Conservation (phyloP, 208 protist genomes). For the Leishmania aethiopica region DNA sequence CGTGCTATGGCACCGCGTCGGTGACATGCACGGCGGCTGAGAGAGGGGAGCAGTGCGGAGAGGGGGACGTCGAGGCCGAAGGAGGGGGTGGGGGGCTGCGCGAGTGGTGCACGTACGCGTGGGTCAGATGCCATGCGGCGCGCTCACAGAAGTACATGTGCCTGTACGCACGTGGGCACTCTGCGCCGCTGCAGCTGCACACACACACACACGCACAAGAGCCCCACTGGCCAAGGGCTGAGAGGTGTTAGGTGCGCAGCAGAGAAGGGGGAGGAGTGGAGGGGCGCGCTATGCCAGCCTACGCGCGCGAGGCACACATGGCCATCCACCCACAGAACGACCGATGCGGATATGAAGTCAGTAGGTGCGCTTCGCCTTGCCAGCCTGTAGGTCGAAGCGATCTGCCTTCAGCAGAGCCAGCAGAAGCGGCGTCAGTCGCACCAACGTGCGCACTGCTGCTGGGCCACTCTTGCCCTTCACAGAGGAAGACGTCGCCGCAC, state of each 20-base stretch:
- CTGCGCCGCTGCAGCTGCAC: too few relatives aligned
- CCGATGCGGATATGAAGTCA: background rate
- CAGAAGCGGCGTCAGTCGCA: conserved; percentile 14
- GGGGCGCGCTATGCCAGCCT: background rate
- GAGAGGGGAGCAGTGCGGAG: background rate
- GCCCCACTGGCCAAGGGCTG: too few relatives aligned
- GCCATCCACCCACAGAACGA: background rate
- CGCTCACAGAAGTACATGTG: too few relatives aligned
- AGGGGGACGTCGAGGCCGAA: too few relatives aligned
- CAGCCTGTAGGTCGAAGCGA: conserved; percentile 21
- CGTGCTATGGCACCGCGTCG: too few relatives aligned
- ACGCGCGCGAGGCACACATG: background rate
- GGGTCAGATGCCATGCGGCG: too few relatives aligned
- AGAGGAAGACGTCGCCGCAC: background rate
- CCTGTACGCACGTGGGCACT: too few relatives aligned
- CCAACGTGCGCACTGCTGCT: conserved; percentile 1
- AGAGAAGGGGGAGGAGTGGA: conserved; percentile 16
- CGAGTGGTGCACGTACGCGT: too few relatives aligned
- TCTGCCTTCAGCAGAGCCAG: conserved; percentile 18
- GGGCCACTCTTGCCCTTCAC: background rate
- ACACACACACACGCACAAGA: too few relatives aligned
- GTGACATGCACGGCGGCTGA: background rate
- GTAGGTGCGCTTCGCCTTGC: conserved; percentile 14
- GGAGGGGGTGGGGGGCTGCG: too few relatives aligned
- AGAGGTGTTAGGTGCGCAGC: background rate